These are phyloP conservation scores for Nemania sp. DNA, from an alignment of 2,329 filamentous ascomycete species.

Conservation along the genomic window DNA sequence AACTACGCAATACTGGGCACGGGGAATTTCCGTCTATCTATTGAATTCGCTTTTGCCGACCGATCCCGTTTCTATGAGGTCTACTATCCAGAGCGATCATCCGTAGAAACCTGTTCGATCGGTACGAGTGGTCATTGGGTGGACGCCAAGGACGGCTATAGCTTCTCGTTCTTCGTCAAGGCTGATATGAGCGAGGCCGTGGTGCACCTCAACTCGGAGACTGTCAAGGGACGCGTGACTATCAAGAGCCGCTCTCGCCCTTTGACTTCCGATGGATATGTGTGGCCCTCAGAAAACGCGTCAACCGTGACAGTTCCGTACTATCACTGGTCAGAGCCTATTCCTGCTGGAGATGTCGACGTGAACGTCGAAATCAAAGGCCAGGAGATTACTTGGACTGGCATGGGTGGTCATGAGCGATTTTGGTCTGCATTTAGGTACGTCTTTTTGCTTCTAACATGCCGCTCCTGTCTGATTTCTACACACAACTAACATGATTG, in stretches of 20 bases:
- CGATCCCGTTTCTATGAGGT: conserved; percentile 29
- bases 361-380: conserved; percentile 18
- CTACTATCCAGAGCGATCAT: conserved; percentile 31
- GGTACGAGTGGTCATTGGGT: conserved; percentile 10
- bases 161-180: conserved; percentile 16
- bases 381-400: conserved; percentile 6
- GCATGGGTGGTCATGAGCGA: conserved; percentile 24
- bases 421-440: conserved; percentile 26
- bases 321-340: conserved; percentile 24
- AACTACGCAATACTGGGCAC: conserved; percentile 36
- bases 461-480: too few species aligned
- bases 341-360: conserved; percentile 18
- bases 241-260: conserved; percentile 5
- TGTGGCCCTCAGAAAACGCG: conserved; percentile 19
- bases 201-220: conserved; percentile 14
- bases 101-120: conserved; percentile 28
- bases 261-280: conserved; percentile 13
- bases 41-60: too few species aligned
- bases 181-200: conserved; percentile 19
- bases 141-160: conserved; percentile 17
- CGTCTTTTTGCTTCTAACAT: too few species aligned
- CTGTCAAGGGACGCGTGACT: conserved; percentile 12
- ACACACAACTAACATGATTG: too few species aligned
- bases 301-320: conserved; percentile 16
- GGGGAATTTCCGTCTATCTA: conserved; percentile 34